Conservation (phyloP, 2,329 filamentous ascomycete species). For the Dactylella cylindrospora region DNA sequence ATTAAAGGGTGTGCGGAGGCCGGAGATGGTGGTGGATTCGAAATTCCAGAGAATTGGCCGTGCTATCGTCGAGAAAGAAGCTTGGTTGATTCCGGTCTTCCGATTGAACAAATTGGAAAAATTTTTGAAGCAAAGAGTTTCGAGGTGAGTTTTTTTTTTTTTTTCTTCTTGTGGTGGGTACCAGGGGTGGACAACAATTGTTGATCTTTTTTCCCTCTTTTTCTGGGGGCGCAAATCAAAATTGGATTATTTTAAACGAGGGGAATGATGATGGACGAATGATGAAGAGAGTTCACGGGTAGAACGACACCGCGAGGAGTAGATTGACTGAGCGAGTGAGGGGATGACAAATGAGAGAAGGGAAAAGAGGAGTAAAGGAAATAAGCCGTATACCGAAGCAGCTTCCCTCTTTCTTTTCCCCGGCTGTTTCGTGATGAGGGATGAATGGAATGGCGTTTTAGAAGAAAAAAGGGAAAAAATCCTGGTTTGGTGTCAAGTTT, state of each 20-base stretch:
- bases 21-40: not conserved
- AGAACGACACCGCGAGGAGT: not conserved
- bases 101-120: no score
- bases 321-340: not conserved
- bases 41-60: not conserved
- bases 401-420: no score
- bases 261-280: not conserved
- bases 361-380: not conserved
- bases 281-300: not conserved
- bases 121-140: not conserved
- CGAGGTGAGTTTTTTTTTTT: conserved; percentile 5
- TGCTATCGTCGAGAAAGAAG: not conserved
- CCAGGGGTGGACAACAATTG: no score
- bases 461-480: conserved; percentile 5
- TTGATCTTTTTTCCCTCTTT: no score
- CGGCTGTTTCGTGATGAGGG: no score
- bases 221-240: not conserved
- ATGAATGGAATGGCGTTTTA: no score
- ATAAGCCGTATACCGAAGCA: not conserved
- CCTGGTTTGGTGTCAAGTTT: not conserved
- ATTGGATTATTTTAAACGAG: not conserved
- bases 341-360: not conserved
- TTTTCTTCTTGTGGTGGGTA: conserved; percentile 2
- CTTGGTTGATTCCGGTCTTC: not conserved
- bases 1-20: conserved; percentile 4